Conservation (phyloP, 2,329 filamentous ascomycete species). For the Passalora sequoiae region DNA sequence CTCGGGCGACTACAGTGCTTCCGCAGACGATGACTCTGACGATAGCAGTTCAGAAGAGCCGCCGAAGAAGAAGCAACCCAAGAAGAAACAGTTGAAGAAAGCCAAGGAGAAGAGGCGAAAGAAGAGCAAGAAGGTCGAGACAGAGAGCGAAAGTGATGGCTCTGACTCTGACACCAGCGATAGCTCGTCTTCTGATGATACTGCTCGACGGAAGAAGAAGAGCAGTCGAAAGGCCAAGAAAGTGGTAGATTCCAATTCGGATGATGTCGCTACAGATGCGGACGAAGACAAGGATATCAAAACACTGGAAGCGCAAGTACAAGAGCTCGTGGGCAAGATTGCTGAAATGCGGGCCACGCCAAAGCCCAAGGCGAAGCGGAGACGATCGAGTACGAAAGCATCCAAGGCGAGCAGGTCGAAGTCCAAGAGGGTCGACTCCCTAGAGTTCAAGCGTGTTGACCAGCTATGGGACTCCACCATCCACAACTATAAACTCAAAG, state of each 20-base stretch:
- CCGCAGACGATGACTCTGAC: conserved; percentile 17
- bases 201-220: conserved; percentile 22
- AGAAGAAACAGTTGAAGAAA: conserved; percentile 23
- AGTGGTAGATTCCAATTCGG: conserved; percentile 11
- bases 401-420: conserved; percentile 15
- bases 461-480: conserved; percentile 54
- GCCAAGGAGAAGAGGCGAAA: conserved; percentile 18
- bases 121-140: conserved; percentile 24
- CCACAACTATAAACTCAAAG: conserved; percentile 63
- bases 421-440: conserved; percentile 35
- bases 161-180: conserved; percentile 19
- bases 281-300: conserved; percentile 15
- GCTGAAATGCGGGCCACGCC: conserved; percentile 17
- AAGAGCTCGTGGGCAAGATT: conserved; percentile 19
- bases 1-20: conserved; percentile 6
- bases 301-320: conserved; percentile 17
- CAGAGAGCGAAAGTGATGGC: conserved; percentile 12
- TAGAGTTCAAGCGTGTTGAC: conserved; percentile 66
- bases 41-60: conserved; percentile 25
- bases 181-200: conserved; percentile 20
- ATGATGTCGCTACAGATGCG: conserved; percentile 17
- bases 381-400: conserved; percentile 20
- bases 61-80: conserved; percentile 21
- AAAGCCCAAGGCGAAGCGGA: conserved; percentile 17
- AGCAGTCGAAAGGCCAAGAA: conserved; percentile 17